These are phyloP conservation scores for Phytophthora megakarya DNA, from an alignment of 352 stramenopile species.

Conservation along the genomic window DNA sequence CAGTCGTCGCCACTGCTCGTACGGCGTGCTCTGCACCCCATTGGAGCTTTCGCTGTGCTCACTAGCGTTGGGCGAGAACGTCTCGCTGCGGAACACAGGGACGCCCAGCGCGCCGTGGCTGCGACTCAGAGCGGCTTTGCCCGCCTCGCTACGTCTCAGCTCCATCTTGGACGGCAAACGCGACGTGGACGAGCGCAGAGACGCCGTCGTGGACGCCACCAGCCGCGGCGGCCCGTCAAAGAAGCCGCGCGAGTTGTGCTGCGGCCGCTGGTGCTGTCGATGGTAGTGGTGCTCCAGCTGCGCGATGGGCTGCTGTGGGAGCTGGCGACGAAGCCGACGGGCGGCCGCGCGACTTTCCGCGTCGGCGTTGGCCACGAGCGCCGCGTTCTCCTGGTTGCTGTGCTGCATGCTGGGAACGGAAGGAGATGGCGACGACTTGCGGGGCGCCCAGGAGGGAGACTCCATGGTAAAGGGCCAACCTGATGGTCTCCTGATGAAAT, in stretches of 20 bases:
- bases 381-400: constrained; percentile 26
- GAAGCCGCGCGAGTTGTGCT: constrained; percentile 15
- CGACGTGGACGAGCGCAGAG: constrained; percentile 25
- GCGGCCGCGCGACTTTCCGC: constrained; percentile 26
- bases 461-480: constrained; percentile 17
- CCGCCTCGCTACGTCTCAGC: constrained; percentile 21
- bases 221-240: constrained; percentile 25
- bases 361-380: constrained; percentile 7
- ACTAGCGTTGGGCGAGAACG: constrained; percentile 26
- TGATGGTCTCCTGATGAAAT: constrained; percentile 12
- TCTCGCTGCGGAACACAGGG: constrained; percentile 49
- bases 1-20: constrained; percentile 46
- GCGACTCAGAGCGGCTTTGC: constrained; percentile 19
- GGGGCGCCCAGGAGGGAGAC: constrained; percentile 10
- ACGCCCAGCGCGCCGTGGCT: constrained; percentile 35
- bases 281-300: constrained; percentile 45
- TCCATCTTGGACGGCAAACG: constrained; percentile 27
- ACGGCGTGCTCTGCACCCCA: constrained; percentile 25
- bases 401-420: constrained; percentile 30
- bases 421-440: constrained; percentile 7
- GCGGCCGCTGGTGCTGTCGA: constrained; percentile 28
- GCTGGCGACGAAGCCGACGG: constrained; percentile 32
- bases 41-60: constrained; percentile 13
- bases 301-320: constrained; percentile 37
- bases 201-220: constrained; percentile 9